Base-by-base conservation (phyloP, 768 basidiomycete species). In the Amanita fuliginea region DNA sequence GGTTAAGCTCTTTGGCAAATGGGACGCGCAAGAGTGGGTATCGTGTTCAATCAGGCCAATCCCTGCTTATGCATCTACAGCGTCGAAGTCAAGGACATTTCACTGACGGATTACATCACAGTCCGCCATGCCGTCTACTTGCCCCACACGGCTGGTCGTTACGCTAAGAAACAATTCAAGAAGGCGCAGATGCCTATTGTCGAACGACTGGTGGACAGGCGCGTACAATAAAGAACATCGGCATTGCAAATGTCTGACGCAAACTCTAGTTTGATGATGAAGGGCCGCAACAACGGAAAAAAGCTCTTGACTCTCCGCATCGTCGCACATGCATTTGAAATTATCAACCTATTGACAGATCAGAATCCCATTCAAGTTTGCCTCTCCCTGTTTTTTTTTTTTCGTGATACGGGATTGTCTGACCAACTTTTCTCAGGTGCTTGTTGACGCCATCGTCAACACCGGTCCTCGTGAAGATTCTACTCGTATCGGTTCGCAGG, bases 131-230 rank as follows among this genome's bases (percentile, higher is more conserved):
- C 93, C 46, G 95, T 97, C 65, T 98, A 92, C 74, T 72, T 96
- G 51, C 95, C 95, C 53, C 95, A 99, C 80, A 99, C 96, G 54
- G 94, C 95, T 56, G 96, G 96, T 57, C 91, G 96, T 70, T 98
- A 97, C 68, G 91, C 94, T 64, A 94, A 94, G 78, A 97, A 97
- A 77, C 94, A 97, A 72, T 99, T 98, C 84, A 97, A 94, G 80
- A 99, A 99, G 83, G 93, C 92, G 4, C 91, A 96, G 69, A 99
- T 99, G 96, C 96, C 96, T 64, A 95, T 99, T 66, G 96, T 98
- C 60, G 96, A 99, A 74, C 90, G 96, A 66, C 77, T 99, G 64
- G 96, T 98, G 58, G 94, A 97, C 78, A 85, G 84, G 93, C 90
- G 62, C 59, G 81, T 39, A 22, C 21, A n/a, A 11, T 39, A 9